Percentiles rank a stretch among this genome's conserved stretches.
Conservation (phyloP, 768 basidiomycete genomes). For the Trametopsis cervina region DNA sequence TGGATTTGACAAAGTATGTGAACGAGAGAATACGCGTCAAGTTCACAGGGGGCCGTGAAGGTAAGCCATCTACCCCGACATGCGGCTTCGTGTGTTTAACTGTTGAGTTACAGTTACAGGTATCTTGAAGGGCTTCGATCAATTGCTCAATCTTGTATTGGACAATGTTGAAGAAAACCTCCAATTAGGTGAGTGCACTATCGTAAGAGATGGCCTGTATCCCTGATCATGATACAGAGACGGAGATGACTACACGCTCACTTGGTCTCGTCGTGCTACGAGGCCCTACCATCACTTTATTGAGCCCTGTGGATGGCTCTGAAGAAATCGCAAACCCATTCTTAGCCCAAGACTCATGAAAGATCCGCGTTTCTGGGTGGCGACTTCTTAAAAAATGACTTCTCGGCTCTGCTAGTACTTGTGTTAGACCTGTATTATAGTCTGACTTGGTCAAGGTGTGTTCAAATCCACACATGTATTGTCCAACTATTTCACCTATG, state of each 20-base stretch:
- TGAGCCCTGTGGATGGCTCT: conserved; percentile 92
- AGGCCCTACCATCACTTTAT: conserved; percentile 89
- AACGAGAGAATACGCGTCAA: conserved; percentile 91
- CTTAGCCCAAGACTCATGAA: conserved; percentile 45
- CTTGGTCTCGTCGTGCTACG: conserved; percentile 87
- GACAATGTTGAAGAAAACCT: conserved; percentile 90
- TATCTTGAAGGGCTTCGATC: conserved; percentile 92
- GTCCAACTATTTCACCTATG: no score
- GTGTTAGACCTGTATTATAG: conserved; percentile 5
- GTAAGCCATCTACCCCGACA: conserved; percentile 35
- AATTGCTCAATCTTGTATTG: conserved; percentile 92
- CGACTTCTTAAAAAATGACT: background rate
- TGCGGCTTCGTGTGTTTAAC: conserved; percentile 1
- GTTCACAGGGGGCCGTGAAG: conserved; percentile 97
- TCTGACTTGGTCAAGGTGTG: background rate
- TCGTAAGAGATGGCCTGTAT: background rate
- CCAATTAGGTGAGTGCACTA: conserved; percentile 29
- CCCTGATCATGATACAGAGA: conserved; percentile 35
- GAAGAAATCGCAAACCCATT: conserved; percentile 95
- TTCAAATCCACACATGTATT: no score
- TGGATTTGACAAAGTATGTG: conserved; percentile 91
- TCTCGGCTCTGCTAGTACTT: background rate
- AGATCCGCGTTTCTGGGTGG: background rate
- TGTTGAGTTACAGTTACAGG: conserved; percentile 62
- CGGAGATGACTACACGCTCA: conserved; percentile 52